Evolutionary conservation across 257 asterid genomes (phyloP).

Genomic region (Solanum corneliomulleri): DNA sequence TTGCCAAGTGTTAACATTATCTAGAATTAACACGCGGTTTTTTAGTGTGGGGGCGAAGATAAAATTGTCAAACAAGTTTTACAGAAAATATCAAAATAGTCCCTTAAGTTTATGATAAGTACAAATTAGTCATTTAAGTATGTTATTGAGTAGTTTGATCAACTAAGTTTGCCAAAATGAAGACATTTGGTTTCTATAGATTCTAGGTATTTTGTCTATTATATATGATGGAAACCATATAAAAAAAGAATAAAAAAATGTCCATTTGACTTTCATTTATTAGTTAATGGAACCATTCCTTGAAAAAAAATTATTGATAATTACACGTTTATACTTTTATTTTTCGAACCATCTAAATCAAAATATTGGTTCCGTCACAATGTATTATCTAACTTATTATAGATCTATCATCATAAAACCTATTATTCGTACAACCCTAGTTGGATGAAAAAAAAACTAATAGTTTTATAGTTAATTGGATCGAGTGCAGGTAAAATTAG

Average conservation of each 20-base stretch:
- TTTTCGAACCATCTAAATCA: rapidly evolving
- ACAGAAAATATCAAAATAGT: background rate
- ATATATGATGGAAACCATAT: background rate
- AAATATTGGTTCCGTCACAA: no score
- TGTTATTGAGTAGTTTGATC: background rate
- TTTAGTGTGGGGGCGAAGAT: background rate
- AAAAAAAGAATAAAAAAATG: background rate
- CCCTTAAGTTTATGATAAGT: background rate
- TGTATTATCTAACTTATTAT: no score
- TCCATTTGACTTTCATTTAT: no score
- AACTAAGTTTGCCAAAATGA: background rate
- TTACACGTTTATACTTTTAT: no score
- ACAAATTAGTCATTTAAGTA: background rate
- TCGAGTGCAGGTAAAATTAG: no score
- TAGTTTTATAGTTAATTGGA: no score
- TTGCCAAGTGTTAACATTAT: background rate
- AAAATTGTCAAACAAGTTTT: background rate
- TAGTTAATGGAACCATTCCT: no score
- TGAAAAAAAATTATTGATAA: no score
- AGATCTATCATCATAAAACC: background rate
- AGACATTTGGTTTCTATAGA: background rate
- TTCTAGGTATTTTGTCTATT: background rate
- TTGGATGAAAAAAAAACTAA: no score
- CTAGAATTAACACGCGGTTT: background rate
- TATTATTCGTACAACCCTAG: no score